Evolutionary conservation across 805 yeast genomes (phyloP), one percentile per base, ranked within the genome.

Genomic region (Hanseniaspora thailandica): DNA sequence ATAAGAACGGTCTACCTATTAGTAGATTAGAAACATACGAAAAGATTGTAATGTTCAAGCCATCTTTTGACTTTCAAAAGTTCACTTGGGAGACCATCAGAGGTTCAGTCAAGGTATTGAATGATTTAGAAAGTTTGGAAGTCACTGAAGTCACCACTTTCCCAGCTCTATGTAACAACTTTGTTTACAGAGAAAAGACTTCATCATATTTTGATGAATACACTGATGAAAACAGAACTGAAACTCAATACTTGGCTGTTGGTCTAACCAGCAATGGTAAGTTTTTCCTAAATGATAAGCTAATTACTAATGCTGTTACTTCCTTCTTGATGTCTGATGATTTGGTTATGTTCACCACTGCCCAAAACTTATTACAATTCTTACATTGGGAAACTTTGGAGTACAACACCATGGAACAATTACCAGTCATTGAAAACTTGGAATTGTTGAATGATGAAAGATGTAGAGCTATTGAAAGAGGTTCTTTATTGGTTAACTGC

Each of bases 391-490:
- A 69, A 28, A 62, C 74, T 5, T 61, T 68, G 1, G 61, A 63
- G 9, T 71, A 71, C 58, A 31, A 41, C n/a, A 50, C 41, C 2
- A 22, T 50, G 30, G 66, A 69, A 41, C 75, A 75, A 43, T 56
- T 72, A 20, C 65, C 69, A 7, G 64, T 66, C 3, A 68, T 71
- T 2, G 70, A 69, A 13, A 39, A 47, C 10, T 15, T 50, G 2
- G 70, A 66, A 12, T 61, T 63, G 15, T 66, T 65, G 13, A 66
- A 62, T 43, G 96, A 87, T 66, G 98, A 90, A 69, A 78, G 97
- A 68, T 75, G 83, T 15, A 78, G 99, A 61, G 78, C 82, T 55
- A 82, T 93, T 52, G 99, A 93, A 68, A 76, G 96, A 58, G 97
- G 98, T 1, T 87, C 97, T 0, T 60, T 84, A n/a, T 67, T 93